These are phyloP conservation scores for Corylus avellana DNA, from an alignment of 306 rosid species.

Conservation along the genomic window DNA sequence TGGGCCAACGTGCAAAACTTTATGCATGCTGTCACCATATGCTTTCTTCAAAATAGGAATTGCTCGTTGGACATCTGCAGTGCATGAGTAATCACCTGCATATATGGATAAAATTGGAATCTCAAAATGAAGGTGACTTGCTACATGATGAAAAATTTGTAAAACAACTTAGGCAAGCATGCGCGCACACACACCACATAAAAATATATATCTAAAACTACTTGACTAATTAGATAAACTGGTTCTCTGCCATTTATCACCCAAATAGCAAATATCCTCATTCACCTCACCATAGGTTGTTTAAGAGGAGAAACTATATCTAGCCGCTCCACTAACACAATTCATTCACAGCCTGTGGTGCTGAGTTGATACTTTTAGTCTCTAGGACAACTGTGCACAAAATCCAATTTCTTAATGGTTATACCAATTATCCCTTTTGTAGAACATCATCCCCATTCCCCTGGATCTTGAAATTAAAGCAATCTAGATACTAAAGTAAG, in stretches of 20 bases:
- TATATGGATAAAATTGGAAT: slow-evolving; percentile 14
- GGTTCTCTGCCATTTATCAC: not conserved
- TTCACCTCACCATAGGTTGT: not conserved
- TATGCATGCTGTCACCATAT: slow-evolving; percentile 68
- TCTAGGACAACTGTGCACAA: not conserved
- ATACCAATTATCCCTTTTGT: not conserved
- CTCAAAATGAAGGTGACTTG: slow-evolving; percentile 6
- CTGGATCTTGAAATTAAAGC: not conserved
- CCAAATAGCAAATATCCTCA: not conserved
- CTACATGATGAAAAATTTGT: not conserved
- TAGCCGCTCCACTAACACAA: not conserved
- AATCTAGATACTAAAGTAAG: not conserved
- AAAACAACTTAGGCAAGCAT: not conserved
- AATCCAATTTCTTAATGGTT: not conserved
- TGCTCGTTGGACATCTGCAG: slow-evolving; percentile 55
- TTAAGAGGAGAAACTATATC: not conserved
- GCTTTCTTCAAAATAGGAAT: slow-evolving; percentile 57
- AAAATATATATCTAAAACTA: not conserved
- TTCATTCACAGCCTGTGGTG: not conserved
- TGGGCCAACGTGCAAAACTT: slow-evolving; percentile 72
- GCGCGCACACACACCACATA: not conserved
- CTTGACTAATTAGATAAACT: not conserved
- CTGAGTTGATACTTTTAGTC: not conserved
- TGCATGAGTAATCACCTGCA: slow-evolving; percentile 71
- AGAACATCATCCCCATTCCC: not conserved